Conservation (phyloP, 108 stramenopile species). For the Cyclotella baltica region DNA sequence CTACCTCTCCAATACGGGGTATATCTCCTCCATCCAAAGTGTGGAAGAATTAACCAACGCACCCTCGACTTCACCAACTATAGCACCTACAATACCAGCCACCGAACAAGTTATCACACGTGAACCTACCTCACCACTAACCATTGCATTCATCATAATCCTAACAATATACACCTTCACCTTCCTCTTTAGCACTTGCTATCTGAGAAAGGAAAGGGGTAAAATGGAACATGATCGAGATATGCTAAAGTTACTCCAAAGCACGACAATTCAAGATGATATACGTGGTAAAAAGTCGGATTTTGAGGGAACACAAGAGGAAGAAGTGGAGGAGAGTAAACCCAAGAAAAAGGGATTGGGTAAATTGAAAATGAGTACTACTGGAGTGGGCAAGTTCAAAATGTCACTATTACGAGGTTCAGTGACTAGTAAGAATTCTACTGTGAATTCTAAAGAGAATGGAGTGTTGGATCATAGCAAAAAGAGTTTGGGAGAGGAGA, state of each 20-base stretch:
- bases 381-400: too few relatives aligned
- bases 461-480: background rate
- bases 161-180: background rate
- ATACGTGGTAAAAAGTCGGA: background rate
- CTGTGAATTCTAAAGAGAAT: background rate
- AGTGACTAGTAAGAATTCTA: background rate
- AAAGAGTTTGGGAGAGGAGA: background rate
- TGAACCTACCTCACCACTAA: constrained; percentile 1
- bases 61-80: background rate
- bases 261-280: constrained; percentile 3
- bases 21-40: background rate
- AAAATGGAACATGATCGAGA: constrained; percentile 1
- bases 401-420: background rate
- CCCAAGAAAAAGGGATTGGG: background rate
- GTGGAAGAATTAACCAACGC: constrained; percentile 1
- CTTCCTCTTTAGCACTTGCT: constrained; percentile 13
- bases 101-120: background rate
- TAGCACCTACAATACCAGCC: background rate
- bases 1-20: background rate
- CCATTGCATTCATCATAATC: background rate
- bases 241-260: background rate
- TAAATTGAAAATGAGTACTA: background rate
- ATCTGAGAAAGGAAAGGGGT: background rate
- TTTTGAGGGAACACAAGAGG: background rate
- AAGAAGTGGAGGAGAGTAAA: background rate